Base-by-base conservation (phyloP, 2,329 filamentous ascomycete genomes). In the Fusarium papillatum region DNA sequence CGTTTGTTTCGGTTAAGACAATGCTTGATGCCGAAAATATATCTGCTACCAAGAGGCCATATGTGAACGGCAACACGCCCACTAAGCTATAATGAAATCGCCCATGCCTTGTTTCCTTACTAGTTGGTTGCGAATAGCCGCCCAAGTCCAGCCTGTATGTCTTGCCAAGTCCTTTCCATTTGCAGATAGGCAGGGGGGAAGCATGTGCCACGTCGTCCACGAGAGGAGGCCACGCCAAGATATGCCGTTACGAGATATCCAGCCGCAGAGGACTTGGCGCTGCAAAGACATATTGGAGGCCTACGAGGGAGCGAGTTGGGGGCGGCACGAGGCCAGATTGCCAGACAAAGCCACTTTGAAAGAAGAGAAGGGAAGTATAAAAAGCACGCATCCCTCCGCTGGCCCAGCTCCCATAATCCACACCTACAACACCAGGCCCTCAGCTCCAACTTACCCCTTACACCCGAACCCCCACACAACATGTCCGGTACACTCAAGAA, bases 381-480 rank as follows among this genome's bases (percentile, higher is more conserved):
- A 59, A 59, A 59, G 53, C 14, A 17, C 19, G 13, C 50, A 57
- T n/a, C 19, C 31, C 31, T 16, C 31, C 19, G 31, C 53, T 59
- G 22, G 8, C 10, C 31, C n/a, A 24, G 14, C 10, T 36, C 19
- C 29, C 22, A 29, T 24, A 8, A 36, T 59, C 31, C 24, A 34
- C 31, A 59, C 43, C 14, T 57, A 16, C 50, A 34, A 34, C 53
- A 24, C 53, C 53, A 31, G 29, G 9, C 29, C 31, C n/a, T 59
- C 31, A 59, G 10, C n/a, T 36, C 43, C 22, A 36, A 57, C 53
- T 22, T 22, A 24, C n/a, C 53, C n/a, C 31, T 36, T 57, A 34
- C 53, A 19, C 31, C 24, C 29, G 13, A 41, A 60, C 57, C 22
- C 36, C 8, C 13, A 39, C 7, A 60, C 36, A 89, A 83, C 65